Conservation (phyloP, 805 yeast genomes). For the Ogataea pignaliae region DNA sequence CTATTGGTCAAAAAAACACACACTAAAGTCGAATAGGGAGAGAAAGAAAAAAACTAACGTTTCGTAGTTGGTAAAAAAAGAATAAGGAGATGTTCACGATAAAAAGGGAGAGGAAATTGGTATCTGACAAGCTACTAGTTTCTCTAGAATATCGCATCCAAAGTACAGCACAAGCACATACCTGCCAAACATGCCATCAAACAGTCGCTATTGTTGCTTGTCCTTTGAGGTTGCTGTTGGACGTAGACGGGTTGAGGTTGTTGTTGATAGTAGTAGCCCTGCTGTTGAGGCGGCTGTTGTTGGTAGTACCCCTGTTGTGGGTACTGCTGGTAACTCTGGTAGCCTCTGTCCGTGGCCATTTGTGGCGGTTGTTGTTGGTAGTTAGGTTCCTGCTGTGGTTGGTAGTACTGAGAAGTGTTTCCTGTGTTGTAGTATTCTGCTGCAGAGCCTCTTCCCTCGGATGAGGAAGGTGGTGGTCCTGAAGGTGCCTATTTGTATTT, state of each 20-base stretch:
- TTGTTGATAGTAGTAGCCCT: constrained; percentile 17
- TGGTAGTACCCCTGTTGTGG: constrained; percentile 20
- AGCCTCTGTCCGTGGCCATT: constrained; percentile 4
- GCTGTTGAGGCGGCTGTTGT: constrained; percentile 25
- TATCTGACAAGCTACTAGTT: too few relatives aligned
- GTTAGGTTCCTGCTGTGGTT: neutral
- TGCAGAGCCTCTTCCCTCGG: constrained; percentile 5
- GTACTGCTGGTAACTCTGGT: constrained; percentile 8
- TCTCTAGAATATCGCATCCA: constrained; percentile 43
- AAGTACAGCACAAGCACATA: constrained; percentile 50
- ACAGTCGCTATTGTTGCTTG: constrained; percentile 37
- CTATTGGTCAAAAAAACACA: too few relatives aligned
- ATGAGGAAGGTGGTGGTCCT: constrained; percentile 7
- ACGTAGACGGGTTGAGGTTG: constrained; percentile 49
- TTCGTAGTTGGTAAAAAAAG: too few relatives aligned
- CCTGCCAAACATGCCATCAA: constrained; percentile 52
- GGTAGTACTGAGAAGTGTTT: neutral
- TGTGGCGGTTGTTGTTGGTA: constrained; percentile 1
- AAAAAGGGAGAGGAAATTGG: neutral
- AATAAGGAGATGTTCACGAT: neutral
- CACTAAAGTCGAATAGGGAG: too few relatives aligned
- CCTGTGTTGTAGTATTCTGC: constrained; percentile 11
- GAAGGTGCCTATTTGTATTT: too few relatives aligned
- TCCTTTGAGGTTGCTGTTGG: constrained; percentile 45
- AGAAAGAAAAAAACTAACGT: too few relatives aligned